These are phyloP conservation scores for Mortierella alpina DNA, from an alignment of 192 early-diverging fungal genomes.

Conservation along the genomic window DNA sequence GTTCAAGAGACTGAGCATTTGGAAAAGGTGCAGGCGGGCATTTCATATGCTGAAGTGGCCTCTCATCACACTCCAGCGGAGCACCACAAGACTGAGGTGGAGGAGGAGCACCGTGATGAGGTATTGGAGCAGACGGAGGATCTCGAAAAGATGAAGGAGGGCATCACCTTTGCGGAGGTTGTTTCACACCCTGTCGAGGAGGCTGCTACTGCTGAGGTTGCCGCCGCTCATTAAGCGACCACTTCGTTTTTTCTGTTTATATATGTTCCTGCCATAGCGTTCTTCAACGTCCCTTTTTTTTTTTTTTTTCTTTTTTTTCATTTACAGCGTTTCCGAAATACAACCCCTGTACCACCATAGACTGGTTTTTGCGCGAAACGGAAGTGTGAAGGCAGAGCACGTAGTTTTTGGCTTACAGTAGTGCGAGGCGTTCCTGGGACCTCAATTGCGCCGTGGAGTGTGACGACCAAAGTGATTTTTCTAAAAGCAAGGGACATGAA, in stretches of 20 bases:
- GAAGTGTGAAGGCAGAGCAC: too few relatives aligned
- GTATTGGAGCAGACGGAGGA: constrained; percentile 1
- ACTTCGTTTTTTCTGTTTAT: neutral
- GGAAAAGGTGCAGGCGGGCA: constrained; percentile 2
- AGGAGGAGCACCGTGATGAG: neutral
- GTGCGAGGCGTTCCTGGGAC: too few relatives aligned
- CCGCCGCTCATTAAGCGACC: constrained; percentile 3
- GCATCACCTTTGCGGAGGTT: constrained; percentile 19
- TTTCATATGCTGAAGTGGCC: constrained; percentile 3
- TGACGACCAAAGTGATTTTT: too few relatives aligned
- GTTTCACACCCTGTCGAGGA: constrained; percentile 5
- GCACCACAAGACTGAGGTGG: neutral
- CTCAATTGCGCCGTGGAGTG: too few relatives aligned
- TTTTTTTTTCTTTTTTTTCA: neutral
- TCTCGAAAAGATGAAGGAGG: constrained; percentile 12
- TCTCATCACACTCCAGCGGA: neutral
- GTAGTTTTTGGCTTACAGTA: too few relatives aligned
- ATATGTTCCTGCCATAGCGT: neutral
- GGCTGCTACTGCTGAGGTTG: constrained; percentile 6
- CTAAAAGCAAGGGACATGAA: too few relatives aligned
- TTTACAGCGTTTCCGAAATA: neutral
- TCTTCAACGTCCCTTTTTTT: neutral
- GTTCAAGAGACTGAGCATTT: neutral
- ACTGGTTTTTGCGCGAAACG: too few relatives aligned
- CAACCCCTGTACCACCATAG: too few relatives aligned